Base-by-base conservation (phyloP, 2,329 filamentous ascomycete species). In the Hymenotorrendiella dingleyae region DNA sequence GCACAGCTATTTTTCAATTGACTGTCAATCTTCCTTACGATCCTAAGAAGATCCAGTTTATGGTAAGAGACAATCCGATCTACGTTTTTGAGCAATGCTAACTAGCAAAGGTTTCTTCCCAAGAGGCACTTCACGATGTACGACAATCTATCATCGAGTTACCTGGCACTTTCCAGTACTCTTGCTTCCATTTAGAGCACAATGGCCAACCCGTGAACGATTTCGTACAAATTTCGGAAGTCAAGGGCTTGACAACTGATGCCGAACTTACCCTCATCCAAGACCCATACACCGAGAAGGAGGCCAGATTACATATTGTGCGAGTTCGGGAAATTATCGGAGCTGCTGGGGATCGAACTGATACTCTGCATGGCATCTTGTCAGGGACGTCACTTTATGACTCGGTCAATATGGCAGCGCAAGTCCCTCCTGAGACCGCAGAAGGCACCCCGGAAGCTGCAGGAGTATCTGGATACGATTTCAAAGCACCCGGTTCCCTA, bases 271-370 rank as follows among this genome's bases (percentile, higher is more conserved):
- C 76, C 41, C 70, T 98, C 55, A 80, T 96, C 42, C 85, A 96
- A 67, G 93, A 98, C 61, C 87, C 94, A 34, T 98, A 98, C 66
- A 98, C 88, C 32, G 93, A 98, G 70, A 97, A 95, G 70, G 93
- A 98, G 68, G 91, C 93, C 22, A 83, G 94, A 53, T 85, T 98
- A 73, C 93, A 98, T 67, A 71, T 97, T 52, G 80, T 98, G 40
- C 78, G 93, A 53, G 84, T 95, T 48, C 78, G 93, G 50, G 93
- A 98, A 62, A 76, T 98, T 53, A 89, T 98, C 56, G 93, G 93
- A 36, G 91, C 91, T 56, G 82, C 91, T 30, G 89, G 89, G 30
- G 81, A 96, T 64, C 83, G 90, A 47, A 84, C 88, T 42, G 93
- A 97, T 63, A 80, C 83, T 43, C 75, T 94, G 32, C 84, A 94